Evolutionary conservation across 352 stramenopile species (phyloP), one percentile per base, ranked within the genome.

Genomic region (Achlya hypogyna): DNA sequence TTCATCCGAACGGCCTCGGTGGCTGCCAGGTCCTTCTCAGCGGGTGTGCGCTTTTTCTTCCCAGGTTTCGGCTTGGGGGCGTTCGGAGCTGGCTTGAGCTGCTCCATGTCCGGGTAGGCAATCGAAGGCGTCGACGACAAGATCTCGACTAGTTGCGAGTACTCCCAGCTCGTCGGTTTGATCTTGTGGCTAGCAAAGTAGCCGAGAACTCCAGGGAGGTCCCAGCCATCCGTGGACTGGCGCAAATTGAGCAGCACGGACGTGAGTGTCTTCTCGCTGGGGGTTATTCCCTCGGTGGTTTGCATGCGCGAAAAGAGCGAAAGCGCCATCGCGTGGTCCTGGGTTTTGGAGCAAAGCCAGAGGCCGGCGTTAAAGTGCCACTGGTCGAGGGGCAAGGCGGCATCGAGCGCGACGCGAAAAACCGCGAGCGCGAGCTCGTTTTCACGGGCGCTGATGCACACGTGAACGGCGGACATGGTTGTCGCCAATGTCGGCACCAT

Each of bases 161-260:
- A 56, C 8, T 56, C 49, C 31, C 49, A 35, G 49, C 49, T 56
- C 31, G 49, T 56, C 10, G 49, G 49, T 56, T 56, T 56, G 49
- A 56, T 35, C 31, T 56, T 2, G 31, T 56, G 49, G 12, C 25
- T 10, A 3, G 49, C 49, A 10, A 56, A 56, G 31, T 56, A 56
- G 25, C 12, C 49, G 31, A 56, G 49, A 1, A 56, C 49, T 1
- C 10, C n/a, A 12, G 25, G 49, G 25, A 56, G 31, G 31, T 56
- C 31, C 49, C 49, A 56, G 12, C 49, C 49, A 16, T 10, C n/a
- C 25, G 25, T 56, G 12, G 49, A 56, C 31, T 31, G 25, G 10
- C 31, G 25, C 25, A 56, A 35, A n/a, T 56, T 56, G 2, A 56
- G 25, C 12, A 56, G 49, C 10, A 56, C 31, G 2, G 49, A 10